Evolutionary conservation across 345 rosid species (phyloP).

Genomic region (Excoecaria cochinchinensis): DNA sequence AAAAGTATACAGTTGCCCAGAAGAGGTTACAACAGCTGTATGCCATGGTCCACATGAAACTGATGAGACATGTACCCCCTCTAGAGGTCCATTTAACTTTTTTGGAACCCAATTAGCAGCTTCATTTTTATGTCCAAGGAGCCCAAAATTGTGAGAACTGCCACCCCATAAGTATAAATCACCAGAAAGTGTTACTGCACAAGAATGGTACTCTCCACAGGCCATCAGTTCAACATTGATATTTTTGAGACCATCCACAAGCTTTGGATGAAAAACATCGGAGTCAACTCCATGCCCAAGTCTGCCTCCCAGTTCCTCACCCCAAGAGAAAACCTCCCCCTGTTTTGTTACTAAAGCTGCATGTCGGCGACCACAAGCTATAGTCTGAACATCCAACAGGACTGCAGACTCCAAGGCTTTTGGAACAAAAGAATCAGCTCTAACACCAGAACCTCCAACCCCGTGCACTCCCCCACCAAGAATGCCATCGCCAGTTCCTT

Average conservation of each 20-base stretch:
- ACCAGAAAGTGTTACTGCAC: constrained; percentile 67
- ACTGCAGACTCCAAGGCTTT: constrained; percentile 28
- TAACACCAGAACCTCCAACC: constrained; percentile 18
- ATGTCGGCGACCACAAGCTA: constrained; percentile 25
- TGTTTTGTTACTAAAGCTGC: constrained; percentile 24
- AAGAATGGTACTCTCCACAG: constrained; percentile 70
- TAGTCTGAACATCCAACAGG: constrained; percentile 22
- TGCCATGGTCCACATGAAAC: constrained; percentile 84
- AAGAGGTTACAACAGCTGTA: constrained; percentile 60
- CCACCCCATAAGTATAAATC: constrained; percentile 72
- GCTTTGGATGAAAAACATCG: constrained; percentile 57
- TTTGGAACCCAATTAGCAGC: constrained; percentile 60
- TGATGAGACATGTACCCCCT: constrained; percentile 59
- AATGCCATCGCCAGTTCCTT: constrained; percentile 20
- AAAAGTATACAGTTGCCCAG: constrained; percentile 69
- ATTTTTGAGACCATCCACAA: constrained; percentile 42
- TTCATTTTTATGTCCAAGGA: constrained; percentile 57
- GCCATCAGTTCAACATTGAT: constrained; percentile 55
- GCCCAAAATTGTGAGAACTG: constrained; percentile 51
- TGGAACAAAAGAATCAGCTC: constrained; percentile 25
- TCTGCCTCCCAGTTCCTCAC: constrained; percentile 38
- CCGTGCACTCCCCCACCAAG: constrained; percentile 24
- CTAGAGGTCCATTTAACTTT: constrained; percentile 51
- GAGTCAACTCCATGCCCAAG: constrained; percentile 61
- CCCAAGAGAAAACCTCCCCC: constrained; percentile 29